Percentiles rank a stretch among this genome's conserved stretches.
Evolutionary conservation across 345 rosid genomes (phyloP).

Genomic region (Rhodamnia argentea): DNA sequence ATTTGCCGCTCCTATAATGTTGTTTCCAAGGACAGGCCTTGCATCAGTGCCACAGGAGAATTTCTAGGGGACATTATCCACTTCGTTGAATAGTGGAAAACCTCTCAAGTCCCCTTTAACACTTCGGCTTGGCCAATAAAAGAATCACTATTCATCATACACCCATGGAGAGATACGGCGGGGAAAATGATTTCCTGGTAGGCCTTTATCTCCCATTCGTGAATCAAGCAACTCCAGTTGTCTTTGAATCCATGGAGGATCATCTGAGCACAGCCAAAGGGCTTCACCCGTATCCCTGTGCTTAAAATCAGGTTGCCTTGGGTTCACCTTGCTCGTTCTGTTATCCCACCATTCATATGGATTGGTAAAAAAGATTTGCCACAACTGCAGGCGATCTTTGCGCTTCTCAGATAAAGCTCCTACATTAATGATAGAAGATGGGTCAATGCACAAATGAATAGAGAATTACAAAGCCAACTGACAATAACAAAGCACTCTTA

Average conservation of each 20-base stretch:
- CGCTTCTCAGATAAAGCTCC: slow-evolving; percentile 18
- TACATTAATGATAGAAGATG: slow-evolving; percentile 1
- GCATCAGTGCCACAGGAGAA: not conserved
- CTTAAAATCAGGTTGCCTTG: slow-evolving; percentile 56
- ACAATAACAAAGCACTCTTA: not conserved
- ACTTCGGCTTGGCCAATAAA: not conserved
- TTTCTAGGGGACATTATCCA: not conserved
- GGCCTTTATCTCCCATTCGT: slow-evolving; percentile 10
- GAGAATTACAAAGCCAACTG: not conserved
- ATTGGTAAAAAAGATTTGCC: slow-evolving; percentile 65
- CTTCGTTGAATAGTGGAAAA: not conserved
- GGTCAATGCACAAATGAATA: not conserved
- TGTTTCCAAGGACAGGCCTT: not conserved
- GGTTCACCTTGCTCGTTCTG: slow-evolving; percentile 38
- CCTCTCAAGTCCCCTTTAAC: not conserved
- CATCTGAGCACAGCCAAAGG: slow-evolving; percentile 45
- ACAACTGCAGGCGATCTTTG: slow-evolving; percentile 32
- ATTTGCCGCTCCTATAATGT: not conserved
- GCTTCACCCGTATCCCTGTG: slow-evolving; percentile 63
- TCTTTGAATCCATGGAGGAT: slow-evolving; percentile 61
- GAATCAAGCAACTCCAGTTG: slow-evolving; percentile 52
- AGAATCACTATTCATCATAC: slow-evolving; percentile 18
- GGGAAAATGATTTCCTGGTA: not conserved
- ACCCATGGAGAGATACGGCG: slow-evolving; percentile 29
- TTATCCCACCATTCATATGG: slow-evolving; percentile 88